phyloP scores from a whole-genome alignment of 2,329 filamentous ascomycete species.

The Diaporthe batatas region DNA sequence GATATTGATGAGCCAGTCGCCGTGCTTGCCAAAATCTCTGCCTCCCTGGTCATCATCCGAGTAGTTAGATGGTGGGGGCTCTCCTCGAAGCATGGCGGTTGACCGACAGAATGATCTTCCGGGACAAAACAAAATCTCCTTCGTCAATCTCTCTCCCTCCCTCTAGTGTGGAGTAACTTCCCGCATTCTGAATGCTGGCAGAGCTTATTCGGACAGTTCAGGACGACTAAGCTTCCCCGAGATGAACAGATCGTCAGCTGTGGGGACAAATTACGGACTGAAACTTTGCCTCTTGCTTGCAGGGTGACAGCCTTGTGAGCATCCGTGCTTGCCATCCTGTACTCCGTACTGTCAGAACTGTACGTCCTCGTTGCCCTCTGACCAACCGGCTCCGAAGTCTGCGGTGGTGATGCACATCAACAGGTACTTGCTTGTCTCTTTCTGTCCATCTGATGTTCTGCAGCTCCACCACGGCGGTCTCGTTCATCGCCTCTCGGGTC shows the following conservation, averaged over 20 bases:
- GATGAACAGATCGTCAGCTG: constrained; percentile 34
- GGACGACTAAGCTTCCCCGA: constrained; percentile 32
- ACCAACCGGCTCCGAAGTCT: constrained; percentile 28
- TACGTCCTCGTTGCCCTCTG: neutral
- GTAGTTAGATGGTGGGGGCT: constrained; percentile 9
- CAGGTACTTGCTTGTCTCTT: constrained; percentile 31
- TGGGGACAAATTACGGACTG: constrained; percentile 35
- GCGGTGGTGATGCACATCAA: constrained; percentile 19
- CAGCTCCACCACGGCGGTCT: constrained; percentile 22
- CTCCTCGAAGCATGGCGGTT: neutral
- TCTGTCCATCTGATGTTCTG: constrained; percentile 17
- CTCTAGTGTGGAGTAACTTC: constrained; percentile 28
- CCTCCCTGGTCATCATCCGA: constrained; percentile 3
- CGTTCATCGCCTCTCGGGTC: constrained; percentile 19
- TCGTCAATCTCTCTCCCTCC: constrained; percentile 24
- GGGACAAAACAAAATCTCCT: constrained; percentile 33
- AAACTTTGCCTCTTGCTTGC: constrained; percentile 28
- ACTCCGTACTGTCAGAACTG: too few relatives aligned
- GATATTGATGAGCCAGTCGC: constrained; percentile 39
- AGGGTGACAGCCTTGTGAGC: constrained; percentile 14
- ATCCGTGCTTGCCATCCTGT: constrained; percentile 12
- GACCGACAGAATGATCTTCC: constrained; percentile 31
- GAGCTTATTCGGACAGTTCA: constrained; percentile 29
- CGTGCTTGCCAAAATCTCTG: constrained; percentile 26
- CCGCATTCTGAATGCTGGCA: constrained; percentile 17